phyloP scores from a whole-genome alignment of 2,329 filamentous ascomycete genomes.

The Xylariaceae sp. region DNA sequence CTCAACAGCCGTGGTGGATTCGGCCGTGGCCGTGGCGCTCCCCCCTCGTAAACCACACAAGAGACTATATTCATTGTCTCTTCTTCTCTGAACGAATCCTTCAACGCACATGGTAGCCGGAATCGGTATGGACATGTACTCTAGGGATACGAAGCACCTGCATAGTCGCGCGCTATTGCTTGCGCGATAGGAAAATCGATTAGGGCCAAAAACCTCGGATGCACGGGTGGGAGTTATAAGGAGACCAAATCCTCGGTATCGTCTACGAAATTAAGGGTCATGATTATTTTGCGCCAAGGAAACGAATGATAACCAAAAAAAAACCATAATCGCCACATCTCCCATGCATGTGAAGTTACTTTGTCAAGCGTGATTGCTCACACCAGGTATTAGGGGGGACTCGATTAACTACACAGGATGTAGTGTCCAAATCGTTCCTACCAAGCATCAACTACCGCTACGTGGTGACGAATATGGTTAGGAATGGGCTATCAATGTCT shows the following conservation, averaged over 20 bases:
- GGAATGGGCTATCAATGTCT: too few relatives aligned
- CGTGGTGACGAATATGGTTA: too few relatives aligned
- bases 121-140: conserved; percentile 30
- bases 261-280: conserved; percentile 33
- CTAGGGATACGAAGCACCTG: conserved; percentile 38
- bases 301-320: conserved; percentile 20
- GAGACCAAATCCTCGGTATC: conserved; percentile 34
- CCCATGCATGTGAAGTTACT: too few relatives aligned
- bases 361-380: too few relatives aligned
- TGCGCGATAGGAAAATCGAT: conserved; percentile 43
- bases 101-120: conserved; percentile 30
- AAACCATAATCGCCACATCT: background rate
- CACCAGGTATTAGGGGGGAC: too few relatives aligned
- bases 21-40: conserved; percentile 82
- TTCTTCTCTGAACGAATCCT: conserved; percentile 38
- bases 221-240: conserved; percentile 37
- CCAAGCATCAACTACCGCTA: too few relatives aligned
- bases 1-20: conserved; percentile 71
- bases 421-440: too few relatives aligned
- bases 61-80: conserved; percentile 1
- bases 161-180: conserved; percentile 44
- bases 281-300: conserved; percentile 34
- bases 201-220: conserved; percentile 41
- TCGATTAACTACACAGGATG: too few relatives aligned
- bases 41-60: conserved; percentile 54